A percentile compares a stretch with the other conserved stretches of the same genome.
These are phyloP conservation scores for Coemansia sp. DNA, from an alignment of 192 early-diverging fungal genomes.

Conservation along the genomic window DNA sequence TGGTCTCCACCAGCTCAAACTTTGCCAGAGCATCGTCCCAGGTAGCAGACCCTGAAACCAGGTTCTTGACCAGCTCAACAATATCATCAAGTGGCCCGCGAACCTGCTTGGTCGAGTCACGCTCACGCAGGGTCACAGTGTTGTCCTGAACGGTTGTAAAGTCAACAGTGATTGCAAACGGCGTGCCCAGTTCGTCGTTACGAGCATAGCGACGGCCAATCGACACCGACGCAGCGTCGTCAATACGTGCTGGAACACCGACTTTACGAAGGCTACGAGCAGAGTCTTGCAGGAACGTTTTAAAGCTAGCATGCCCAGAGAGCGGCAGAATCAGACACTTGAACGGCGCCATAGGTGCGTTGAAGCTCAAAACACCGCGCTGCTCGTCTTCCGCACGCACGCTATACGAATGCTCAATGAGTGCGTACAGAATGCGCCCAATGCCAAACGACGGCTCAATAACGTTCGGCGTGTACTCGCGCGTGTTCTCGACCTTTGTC, in stretches of 20 bases:
- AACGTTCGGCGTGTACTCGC: conserved; percentile 96
- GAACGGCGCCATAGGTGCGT: conserved; percentile 87
- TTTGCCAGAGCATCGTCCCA: conserved; percentile 71
- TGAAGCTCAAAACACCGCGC: conserved; percentile 89
- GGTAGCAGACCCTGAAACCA: conserved; percentile 68
- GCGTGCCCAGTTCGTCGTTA: conserved; percentile 97
- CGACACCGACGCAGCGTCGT: conserved; percentile 79
- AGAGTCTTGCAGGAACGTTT: conserved; percentile 61
- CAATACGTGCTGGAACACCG: conserved; percentile 82
- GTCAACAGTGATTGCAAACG: conserved; percentile 96
- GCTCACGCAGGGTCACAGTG: conserved; percentile 94
- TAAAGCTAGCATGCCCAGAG: conserved; percentile 76
- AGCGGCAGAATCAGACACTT: conserved; percentile 92
- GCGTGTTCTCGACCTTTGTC: conserved; percentile 61
- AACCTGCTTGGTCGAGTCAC: conserved; percentile 95
- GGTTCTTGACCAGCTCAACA: conserved; percentile 70
- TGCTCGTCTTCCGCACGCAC: conserved; percentile 87
- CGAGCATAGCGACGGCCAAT: conserved; percentile 96
- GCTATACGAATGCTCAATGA: conserved; percentile 94
- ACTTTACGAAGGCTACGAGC: conserved; percentile 70
- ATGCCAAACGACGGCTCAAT: conserved; percentile 99
- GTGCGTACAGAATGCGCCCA: conserved; percentile 93
- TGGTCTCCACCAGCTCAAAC: conserved; percentile 67
- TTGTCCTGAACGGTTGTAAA: conserved; percentile 94
- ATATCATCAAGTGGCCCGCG: conserved; percentile 73